Evolutionary conservation across 306 rosid species (phyloP).

Genomic region (Luffa acutangula): DNA sequence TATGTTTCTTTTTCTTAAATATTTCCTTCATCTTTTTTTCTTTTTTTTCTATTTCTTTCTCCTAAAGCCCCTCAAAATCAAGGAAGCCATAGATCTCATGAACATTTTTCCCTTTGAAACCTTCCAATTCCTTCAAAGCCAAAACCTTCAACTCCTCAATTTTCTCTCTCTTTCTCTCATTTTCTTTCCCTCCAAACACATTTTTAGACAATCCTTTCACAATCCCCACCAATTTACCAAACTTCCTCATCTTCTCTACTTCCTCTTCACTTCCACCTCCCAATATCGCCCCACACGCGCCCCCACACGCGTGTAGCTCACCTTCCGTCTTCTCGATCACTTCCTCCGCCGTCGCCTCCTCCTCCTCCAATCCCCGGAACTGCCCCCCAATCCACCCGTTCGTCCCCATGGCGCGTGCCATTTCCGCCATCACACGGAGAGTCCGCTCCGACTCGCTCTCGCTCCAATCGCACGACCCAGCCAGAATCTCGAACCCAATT

Average conservation of each 20-base stretch:
- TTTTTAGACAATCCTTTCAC: conserved; percentile 17
- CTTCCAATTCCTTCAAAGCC: conserved; percentile 33
- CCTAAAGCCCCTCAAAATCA: background rate
- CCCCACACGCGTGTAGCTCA: conserved; percentile 55
- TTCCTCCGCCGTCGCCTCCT: background rate
- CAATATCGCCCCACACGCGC: conserved; percentile 58
- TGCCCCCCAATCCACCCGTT: conserved; percentile 33
- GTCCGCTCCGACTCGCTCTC: conserved; percentile 25
- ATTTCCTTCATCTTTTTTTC: no score
- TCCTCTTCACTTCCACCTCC: conserved; percentile 62
- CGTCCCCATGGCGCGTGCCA: conserved; percentile 49
- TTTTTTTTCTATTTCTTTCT: background rate
- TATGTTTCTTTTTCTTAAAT: no score
- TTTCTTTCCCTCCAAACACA: conserved; percentile 2
- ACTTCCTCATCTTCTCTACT: conserved; percentile 29
- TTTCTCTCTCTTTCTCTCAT: conserved; percentile 9
- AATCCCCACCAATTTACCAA: conserved; percentile 41
- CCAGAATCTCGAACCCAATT: conserved; percentile 38
- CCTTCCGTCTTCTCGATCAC: conserved; percentile 35
- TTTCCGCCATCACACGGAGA: conserved; percentile 38
- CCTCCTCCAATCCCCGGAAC: conserved; percentile 7
- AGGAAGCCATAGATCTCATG: conserved; percentile 30
- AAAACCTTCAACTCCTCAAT: conserved; percentile 15
- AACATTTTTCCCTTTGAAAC: conserved; percentile 22
- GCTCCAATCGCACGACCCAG: conserved; percentile 21